Percentiles rank a stretch among this genome's conserved stretches.
Evolutionary conservation across 176 grass and related monocot genomes (phyloP).

Genomic region (Cenchrus americanus): DNA sequence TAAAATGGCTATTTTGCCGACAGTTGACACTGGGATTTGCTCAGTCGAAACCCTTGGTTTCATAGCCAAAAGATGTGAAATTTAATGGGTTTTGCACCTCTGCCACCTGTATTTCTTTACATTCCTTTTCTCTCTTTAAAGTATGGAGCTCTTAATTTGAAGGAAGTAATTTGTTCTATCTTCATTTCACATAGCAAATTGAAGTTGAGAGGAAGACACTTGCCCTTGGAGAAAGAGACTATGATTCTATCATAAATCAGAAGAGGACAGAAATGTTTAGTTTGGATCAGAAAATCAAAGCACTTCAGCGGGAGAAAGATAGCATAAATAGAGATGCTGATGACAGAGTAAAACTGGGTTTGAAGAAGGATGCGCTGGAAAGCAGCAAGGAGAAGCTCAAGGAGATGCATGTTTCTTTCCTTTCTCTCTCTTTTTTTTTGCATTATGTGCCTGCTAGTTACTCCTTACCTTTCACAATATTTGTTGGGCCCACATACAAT

Average conservation of each 20-base stretch:
- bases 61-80: not conserved
- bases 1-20: too few relatives aligned
- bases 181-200: constrained; percentile 74
- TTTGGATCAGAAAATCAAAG: constrained; percentile 84
- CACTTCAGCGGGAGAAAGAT: constrained; percentile 75
- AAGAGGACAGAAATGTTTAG: constrained; percentile 73
- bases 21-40: not conserved
- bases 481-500: not conserved
- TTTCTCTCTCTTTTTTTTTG: constrained; percentile 32
- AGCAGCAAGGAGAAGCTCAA: constrained; percentile 64
- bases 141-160: constrained; percentile 23
- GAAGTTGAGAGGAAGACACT: constrained; percentile 83
- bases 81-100: not conserved
- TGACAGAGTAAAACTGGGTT: constrained; percentile 71
- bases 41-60: not conserved
- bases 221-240: constrained; percentile 68
- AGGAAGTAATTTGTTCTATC: constrained; percentile 19
- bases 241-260: constrained; percentile 68
- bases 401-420: constrained; percentile 62
- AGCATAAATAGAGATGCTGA: constrained; percentile 65
- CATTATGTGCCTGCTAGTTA: constrained; percentile 9
- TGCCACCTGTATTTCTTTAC: not conserved
- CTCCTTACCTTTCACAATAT: not conserved
- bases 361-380: constrained; percentile 85
- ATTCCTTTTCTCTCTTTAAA: constrained; percentile 28